Evolutionary conservation across 2,329 filamentous ascomycete genomes (phyloP), one percentile per base, ranked within the genome.

Genomic region (Achaetomium macrosporum): DNA sequence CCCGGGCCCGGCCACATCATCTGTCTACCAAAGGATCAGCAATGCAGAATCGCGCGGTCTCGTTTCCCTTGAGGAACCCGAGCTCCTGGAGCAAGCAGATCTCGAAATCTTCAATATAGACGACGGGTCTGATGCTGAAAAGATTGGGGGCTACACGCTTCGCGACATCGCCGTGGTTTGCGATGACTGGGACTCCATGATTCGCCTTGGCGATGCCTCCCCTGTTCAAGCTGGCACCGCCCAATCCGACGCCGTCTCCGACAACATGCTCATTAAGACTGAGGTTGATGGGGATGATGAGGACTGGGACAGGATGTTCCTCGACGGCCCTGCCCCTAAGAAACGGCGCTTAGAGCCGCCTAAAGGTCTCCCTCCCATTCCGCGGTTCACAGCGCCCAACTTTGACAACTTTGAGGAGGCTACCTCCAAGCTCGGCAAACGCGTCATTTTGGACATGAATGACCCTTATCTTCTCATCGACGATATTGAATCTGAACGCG

Each of bases 401-500:
- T 85, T 96, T 60, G 88, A 95, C 64, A 82, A 95, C 57, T 93
- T 91, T 15, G 84, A 91, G 63, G 76, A 81, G 52, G 80, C 83
- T 5, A 90, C 88, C 1, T 76, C 84, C 13, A 82, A 82, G 59
- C 78, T 90, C 41, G 84, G 88, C 3, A 91, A 90, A 69, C 84
- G 84, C 42, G 86, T 96, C 20, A 81, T 85, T 1, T 76, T 99
- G 47, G 91, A 97, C 63, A 79, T 93, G 69, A 91, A 90, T 61
- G 93, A 99, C 65, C 88, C 91, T 1, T 80, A 89, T 62, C 81
- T 99, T 5, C 79, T 99, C 2, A 76, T 97, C 17, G 90, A 96
- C 63, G 82, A 90, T 41, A 79, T 83, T 43, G 83, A 89, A 42
- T 77, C 80, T 16, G 81, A 84, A 59, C 76, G 78, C 29, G 75